phyloP scores from a whole-genome alignment of 1,284 basidiomycete species.

The Ceratobasidium papillatum region DNA sequence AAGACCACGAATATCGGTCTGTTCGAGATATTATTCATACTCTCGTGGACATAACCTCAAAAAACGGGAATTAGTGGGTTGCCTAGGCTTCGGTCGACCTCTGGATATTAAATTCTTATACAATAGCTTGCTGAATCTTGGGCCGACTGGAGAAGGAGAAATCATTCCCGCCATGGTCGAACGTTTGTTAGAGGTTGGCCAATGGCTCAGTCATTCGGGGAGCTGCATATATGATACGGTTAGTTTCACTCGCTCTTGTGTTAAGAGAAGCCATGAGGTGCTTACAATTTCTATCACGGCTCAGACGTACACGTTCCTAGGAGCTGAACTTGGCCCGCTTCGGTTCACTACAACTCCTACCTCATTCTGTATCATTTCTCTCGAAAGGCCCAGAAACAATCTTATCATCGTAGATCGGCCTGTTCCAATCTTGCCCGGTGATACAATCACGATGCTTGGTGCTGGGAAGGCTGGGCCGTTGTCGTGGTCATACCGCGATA shows the following conservation, averaged over 20 bases:
- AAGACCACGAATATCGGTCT: constrained; percentile 59
- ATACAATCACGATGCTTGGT: constrained; percentile 57
- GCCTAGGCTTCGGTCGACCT: neutral
- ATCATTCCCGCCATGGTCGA: constrained; percentile 59
- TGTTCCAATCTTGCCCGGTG: constrained; percentile 59
- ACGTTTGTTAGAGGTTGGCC: constrained; percentile 59
- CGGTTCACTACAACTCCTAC: constrained; percentile 61
- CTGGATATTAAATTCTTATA: neutral
- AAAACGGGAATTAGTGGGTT: constrained; percentile 63
- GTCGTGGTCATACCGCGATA: constrained; percentile 41
- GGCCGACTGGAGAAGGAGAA: constrained; percentile 62
- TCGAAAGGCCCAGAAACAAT: constrained; percentile 53
- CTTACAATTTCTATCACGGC: neutral
- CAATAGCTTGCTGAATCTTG: constrained; percentile 60
- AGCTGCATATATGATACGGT: constrained; percentile 63
- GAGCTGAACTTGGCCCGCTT: constrained; percentile 50
- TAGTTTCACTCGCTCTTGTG: constrained; percentile 43
- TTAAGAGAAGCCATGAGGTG: neutral
- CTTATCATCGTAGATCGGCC: constrained; percentile 55
- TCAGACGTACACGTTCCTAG: constrained; percentile 51
- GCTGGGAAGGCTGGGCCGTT: constrained; percentile 45
- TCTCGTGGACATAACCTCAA: constrained; percentile 64
- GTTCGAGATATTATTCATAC: constrained; percentile 60
- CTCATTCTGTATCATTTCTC: constrained; percentile 63
- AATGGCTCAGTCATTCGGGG: constrained; percentile 61